These are phyloP conservation scores for Boletellus sp. DNA, from an alignment of 768 basidiomycete genomes.

Conservation along the genomic window DNA sequence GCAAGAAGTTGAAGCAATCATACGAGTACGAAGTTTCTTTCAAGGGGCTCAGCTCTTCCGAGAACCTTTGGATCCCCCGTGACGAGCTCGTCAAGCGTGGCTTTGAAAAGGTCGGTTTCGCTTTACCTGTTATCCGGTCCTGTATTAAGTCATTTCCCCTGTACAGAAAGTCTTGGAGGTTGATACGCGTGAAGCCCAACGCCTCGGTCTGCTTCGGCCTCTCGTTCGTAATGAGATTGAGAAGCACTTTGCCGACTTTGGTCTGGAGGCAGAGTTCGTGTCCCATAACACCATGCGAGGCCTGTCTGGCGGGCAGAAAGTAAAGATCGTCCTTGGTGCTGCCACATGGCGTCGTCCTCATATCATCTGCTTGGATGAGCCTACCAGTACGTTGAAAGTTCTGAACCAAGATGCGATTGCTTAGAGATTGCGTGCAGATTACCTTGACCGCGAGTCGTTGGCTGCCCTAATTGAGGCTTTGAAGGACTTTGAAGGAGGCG, in stretches of 20 bases:
- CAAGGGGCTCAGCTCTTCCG: slow-evolving; percentile 91
- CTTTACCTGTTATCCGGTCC: neutral
- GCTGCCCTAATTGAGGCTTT: slow-evolving; percentile 98
- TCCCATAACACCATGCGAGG: slow-evolving; percentile 99
- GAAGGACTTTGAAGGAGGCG: slow-evolving; percentile 98
- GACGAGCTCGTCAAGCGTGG: slow-evolving; percentile 97
- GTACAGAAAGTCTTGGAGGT: slow-evolving; percentile 90
- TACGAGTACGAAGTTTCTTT: slow-evolving; percentile 98
- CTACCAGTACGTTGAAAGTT: slow-evolving; percentile 61
- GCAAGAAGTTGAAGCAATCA: slow-evolving; percentile 99
- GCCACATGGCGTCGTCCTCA: slow-evolving; percentile 99
- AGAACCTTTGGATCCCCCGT: slow-evolving; percentile 97
- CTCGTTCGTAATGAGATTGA: slow-evolving; percentile 98
- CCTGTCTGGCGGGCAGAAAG: slow-evolving; percentile 98
- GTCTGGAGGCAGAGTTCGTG: slow-evolving; percentile 98
- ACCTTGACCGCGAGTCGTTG: slow-evolving; percentile 98
- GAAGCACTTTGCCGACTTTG: slow-evolving; percentile 99
- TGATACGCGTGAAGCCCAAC: slow-evolving; percentile 96
- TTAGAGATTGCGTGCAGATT: slow-evolving; percentile 51
- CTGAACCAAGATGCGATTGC: neutral
- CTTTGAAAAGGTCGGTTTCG: slow-evolving; percentile 75
- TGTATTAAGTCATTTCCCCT: slow-evolving; percentile 1
- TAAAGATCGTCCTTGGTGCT: slow-evolving; percentile 97
- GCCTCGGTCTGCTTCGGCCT: slow-evolving; percentile 89
- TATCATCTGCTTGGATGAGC: slow-evolving; percentile 95